Conservation (phyloP, 352 stramenopile genomes). For the Globisporangium apiculatum region DNA sequence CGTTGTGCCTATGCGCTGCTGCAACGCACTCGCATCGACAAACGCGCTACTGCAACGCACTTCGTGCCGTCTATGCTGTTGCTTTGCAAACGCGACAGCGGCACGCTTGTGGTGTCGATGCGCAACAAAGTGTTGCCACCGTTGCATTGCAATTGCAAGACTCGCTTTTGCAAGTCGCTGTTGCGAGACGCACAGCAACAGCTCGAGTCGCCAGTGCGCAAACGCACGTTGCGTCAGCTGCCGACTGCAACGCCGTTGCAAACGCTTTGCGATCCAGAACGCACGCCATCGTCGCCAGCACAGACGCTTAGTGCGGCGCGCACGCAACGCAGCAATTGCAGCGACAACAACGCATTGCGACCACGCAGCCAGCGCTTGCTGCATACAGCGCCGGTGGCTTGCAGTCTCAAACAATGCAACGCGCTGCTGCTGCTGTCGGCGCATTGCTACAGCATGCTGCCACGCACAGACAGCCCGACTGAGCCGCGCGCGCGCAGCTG, state of each 20-base stretch:
- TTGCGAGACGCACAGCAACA: slow-evolving; percentile 5
- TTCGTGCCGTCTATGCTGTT: not conserved
- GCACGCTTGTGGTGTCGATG: slow-evolving; percentile 3
- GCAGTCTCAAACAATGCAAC: not conserved
- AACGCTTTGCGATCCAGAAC: not conserved
- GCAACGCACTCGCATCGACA: not conserved
- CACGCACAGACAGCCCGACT: slow-evolving; percentile 3
- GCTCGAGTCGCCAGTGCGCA: slow-evolving; percentile 9
- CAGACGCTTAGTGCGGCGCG: not conserved
- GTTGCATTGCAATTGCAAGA: not conserved
- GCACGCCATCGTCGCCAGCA: slow-evolving; percentile 2
- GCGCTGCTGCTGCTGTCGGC: not conserved
- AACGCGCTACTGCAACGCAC: not conserved
- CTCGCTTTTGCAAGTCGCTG: not conserved
- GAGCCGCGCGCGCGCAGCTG: slow-evolving; percentile 6
- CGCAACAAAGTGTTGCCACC: slow-evolving; percentile 4
- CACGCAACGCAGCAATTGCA: slow-evolving; percentile 4
- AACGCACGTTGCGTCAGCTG: not conserved
- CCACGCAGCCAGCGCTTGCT: slow-evolving; percentile 6
- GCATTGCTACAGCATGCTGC: not conserved
- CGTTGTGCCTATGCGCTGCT: not conserved
- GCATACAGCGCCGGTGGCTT: not conserved
- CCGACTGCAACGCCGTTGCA: not conserved
- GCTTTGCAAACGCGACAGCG: not conserved
- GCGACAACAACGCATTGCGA: slow-evolving; percentile 4